Evolutionary conservation across 208 protist species (phyloP), one percentile per base, ranked within the genome.

Genomic region (Angomonas desouzai): DNA sequence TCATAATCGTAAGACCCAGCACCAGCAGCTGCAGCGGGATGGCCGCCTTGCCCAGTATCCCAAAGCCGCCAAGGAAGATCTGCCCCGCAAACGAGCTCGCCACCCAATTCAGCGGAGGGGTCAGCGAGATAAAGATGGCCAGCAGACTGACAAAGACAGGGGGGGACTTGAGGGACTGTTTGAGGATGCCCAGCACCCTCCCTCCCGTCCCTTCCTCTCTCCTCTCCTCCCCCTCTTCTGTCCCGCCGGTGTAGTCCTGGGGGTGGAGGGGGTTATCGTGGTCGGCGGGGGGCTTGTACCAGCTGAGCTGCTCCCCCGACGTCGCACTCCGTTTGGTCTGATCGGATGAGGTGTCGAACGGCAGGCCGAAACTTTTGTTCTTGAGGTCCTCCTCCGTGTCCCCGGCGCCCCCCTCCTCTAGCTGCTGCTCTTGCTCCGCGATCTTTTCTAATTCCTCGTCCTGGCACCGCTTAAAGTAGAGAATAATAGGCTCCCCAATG

Each of bases 11-110:
- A 56, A 66, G 72, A 25, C 80, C 77, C 25, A 92, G 59, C 55
- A 89, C 58, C 10, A 92, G 63, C 55, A 90, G 55, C 62, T 84
- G 73, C 36, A 92, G 66, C 16, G 86, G 86, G 33, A 92, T 81
- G 6, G 73, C 65, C 13, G 79, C 86, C 16, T 60, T 56, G 30
- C 86, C 83, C 22, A 86, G 70, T 20, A 87, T 63, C 27, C 63
- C 63, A 45, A 88, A 64, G 25, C 83, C 86, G 28, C 78, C 77
- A 56, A 92, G 48, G 22, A 89, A 7, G 1, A 74, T 68, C 48
- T 77, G 66, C 23, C 77, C 78, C 0, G 60, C 28, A 22, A 72
- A 67, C 38, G 68, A 70, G 67, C 75, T 55, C 3, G 77, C 78
- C 13, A 85, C 29, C 83, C 83, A 89, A 29, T 76, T 81, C 55